Base-by-base conservation (phyloP, 2,329 filamentous ascomycete species). In the Neonectria coccinea region DNA sequence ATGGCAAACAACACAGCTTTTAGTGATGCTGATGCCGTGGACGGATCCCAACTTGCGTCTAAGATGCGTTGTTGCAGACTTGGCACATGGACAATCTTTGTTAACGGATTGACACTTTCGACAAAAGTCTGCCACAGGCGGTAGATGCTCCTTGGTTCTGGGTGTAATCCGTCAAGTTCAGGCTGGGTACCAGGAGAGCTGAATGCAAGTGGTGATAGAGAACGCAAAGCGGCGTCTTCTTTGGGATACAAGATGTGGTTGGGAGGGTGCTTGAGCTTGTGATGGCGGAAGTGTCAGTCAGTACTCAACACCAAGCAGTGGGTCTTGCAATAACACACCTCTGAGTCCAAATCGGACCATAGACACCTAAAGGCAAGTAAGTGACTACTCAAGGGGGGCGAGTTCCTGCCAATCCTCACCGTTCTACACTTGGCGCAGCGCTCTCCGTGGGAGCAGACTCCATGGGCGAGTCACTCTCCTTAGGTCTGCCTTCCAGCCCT, bases 51-150 rank as follows among this genome's bases (percentile, higher is more conserved):
- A 7, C 63, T 71, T 2, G 74, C 75, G 8, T 78, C 73, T 1
- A 77, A 29, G 3, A 79, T 68, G 12, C 72, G 70, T 16, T 75
- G 73, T 12, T 78, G 74, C 1, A 77, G 62, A 4, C 71, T 77
- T 9, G 77, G 77, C 1, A 76, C 70, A 39, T 79, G 77, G 0
- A 77, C 36, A 2, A 79, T 70, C 59, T 78, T 79, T 12, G 68
- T 65, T 0, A 79, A 60, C 0, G 76, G 77, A 12, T 79, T 76
- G 31, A 78, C 73, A 0, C 61, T 67, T 39, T 79, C 77, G 14
- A 77, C 70, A 36, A 78, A 79, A 0, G 64, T 62, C n/a, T 79
- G 75, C 77, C 77, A 79, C 7, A 76, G 59, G 5, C 67, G 70
- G 25, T 73, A 74, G 6, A 77, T 75, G 0, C 72, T 68, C 3